A percentile compares a stretch with the other conserved stretches of the same genome.
These are phyloP conservation scores for Colletotrichum shisoi DNA, from an alignment of 2,329 filamentous ascomycete species.

Conservation along the genomic window DNA sequence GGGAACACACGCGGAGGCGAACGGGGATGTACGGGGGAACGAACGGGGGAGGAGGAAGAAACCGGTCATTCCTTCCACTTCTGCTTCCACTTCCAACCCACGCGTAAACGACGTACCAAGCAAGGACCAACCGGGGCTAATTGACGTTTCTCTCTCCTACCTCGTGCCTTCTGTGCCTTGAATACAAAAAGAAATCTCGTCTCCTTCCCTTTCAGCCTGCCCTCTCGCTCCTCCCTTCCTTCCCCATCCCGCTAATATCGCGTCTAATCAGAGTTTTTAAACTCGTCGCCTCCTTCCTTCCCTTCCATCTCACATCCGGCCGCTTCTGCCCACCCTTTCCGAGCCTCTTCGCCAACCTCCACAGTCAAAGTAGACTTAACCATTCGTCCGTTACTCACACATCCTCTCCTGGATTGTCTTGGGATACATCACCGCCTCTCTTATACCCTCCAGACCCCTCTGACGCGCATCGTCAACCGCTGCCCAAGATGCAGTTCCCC, in stretches of 20 bases:
- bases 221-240: slow-evolving; percentile 1
- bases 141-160: not conserved
- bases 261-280: slow-evolving; percentile 30
- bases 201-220: slow-evolving; percentile 9
- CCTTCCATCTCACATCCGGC: not conserved
- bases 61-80: slow-evolving; percentile 5
- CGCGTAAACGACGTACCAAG: not conserved
- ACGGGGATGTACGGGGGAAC: slow-evolving; percentile 34
- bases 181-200: slow-evolving; percentile 15
- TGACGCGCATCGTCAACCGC: slow-evolving; percentile 4
- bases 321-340: not conserved
- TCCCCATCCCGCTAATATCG: slow-evolving; percentile 9
- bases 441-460: not conserved
- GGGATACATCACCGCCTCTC: not conserved
- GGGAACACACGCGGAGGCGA: slow-evolving; percentile 33
- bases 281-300: slow-evolving; percentile 4
- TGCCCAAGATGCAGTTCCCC: slow-evolving; percentile 36
- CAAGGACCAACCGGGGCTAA: not conserved
- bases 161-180: not conserved
- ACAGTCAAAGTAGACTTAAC: slow-evolving; percentile 8
- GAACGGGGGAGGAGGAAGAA: slow-evolving; percentile 17
- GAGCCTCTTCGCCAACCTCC: not conserved
- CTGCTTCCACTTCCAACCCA: slow-evolving; percentile 1
- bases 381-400: not conserved
- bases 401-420: slow-evolving; percentile 8